Conservation (phyloP, 139 green algal genomes). For the Closterium sp. region DNA sequence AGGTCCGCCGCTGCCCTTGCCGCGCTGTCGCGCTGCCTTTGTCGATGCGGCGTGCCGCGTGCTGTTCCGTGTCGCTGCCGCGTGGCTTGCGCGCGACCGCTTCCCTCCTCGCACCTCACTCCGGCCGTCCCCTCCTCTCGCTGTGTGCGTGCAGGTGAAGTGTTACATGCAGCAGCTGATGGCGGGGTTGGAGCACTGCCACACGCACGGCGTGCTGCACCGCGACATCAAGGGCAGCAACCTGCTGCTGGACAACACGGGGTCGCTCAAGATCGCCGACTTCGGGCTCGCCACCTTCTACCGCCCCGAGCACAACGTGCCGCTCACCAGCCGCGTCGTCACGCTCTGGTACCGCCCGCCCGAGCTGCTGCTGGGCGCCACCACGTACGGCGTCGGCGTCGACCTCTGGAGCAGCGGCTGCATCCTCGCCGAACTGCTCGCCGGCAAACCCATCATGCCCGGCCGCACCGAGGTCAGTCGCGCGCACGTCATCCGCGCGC, state of each 20-base stretch:
- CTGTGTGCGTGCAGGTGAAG: constrained; percentile 29
- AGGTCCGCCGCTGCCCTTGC: constrained; percentile 15
- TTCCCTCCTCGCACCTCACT: neutral
- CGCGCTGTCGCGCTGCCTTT: too few relatives aligned
- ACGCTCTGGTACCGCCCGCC: constrained; percentile 97
- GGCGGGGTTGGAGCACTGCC: constrained; percentile 49
- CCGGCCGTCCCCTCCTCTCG: neutral
- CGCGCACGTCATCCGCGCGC: neutral
- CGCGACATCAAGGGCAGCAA: constrained; percentile 58
- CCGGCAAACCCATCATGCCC: constrained; percentile 58
- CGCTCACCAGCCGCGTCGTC: constrained; percentile 74
- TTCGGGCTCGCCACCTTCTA: constrained; percentile 57
- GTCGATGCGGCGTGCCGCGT: neutral
- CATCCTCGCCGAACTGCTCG: constrained; percentile 57
- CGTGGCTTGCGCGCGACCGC: neutral
- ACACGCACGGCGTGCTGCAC: constrained; percentile 53
- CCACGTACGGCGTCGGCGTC: constrained; percentile 91
- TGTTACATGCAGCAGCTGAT: constrained; percentile 52
- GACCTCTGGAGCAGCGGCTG: constrained; percentile 93
- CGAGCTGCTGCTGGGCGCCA: constrained; percentile 93
- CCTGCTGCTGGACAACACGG: constrained; percentile 53
- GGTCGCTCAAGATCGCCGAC: constrained; percentile 56
- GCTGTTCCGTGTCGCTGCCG: neutral
- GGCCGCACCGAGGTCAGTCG: constrained; percentile 50
- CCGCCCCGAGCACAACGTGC: constrained; percentile 44